Conservation (phyloP, 2,329 filamentous ascomycete genomes). For the Teratosphaeria viscida region DNA sequence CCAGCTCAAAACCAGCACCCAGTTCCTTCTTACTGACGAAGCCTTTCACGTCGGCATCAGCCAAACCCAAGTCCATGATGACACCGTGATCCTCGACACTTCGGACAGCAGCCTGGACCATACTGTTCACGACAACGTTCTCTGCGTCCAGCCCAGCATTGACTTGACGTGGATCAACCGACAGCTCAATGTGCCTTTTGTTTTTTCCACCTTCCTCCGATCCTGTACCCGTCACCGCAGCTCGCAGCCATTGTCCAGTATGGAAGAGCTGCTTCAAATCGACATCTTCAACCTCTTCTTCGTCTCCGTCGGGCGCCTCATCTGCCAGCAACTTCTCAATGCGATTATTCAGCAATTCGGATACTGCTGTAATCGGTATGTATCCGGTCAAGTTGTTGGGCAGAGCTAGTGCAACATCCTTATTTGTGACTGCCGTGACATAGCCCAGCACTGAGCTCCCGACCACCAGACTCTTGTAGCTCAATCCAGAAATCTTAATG, state of each 20-base stretch:
- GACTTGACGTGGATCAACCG: constrained; percentile 65
- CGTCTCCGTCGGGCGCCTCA: constrained; percentile 46
- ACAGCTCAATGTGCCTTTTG: constrained; percentile 78
- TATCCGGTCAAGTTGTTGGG: constrained; percentile 91
- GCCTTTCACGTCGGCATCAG: constrained; percentile 57
- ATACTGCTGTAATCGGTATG: constrained; percentile 85
- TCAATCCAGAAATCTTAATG: constrained; percentile 74
- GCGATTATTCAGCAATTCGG: constrained; percentile 62
- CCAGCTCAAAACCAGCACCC: constrained; percentile 52
- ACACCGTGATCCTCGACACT: constrained; percentile 96
- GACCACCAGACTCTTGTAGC: constrained; percentile 64
- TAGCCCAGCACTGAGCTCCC: constrained; percentile 85
- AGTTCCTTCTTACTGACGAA: constrained; percentile 83
- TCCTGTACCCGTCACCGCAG: constrained; percentile 67
- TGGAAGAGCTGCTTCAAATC: constrained; percentile 67
- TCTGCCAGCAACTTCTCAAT: constrained; percentile 59
- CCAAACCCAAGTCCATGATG: constrained; percentile 81
- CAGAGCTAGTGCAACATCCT: constrained; percentile 70
- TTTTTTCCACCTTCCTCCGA: constrained; percentile 53
- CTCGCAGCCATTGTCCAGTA: constrained; percentile 79
- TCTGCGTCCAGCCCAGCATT: constrained; percentile 65
- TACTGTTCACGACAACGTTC: constrained; percentile 63
- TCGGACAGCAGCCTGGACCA: constrained; percentile 74
- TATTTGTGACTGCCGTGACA: constrained; percentile 66
- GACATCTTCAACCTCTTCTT: constrained; percentile 48